Evolutionary conservation across 164 flowering plant genomes (phyloP).

Genomic region (Magnolia kwangsiensis): DNA sequence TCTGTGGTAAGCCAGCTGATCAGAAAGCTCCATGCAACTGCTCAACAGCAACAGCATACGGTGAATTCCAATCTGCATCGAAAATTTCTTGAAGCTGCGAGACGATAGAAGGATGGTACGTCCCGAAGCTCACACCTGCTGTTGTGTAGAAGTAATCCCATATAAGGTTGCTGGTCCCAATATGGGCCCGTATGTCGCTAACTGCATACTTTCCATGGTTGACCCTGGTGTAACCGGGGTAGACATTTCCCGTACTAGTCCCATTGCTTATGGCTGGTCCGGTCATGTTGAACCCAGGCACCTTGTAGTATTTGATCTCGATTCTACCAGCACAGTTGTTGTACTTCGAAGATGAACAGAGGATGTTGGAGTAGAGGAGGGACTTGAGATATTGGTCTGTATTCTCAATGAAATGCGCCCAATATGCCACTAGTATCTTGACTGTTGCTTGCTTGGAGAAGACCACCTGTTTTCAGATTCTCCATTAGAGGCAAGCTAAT

Average conservation of each 20-base stretch:
- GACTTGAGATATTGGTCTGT: conserved; percentile 78
- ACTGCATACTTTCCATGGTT: conserved; percentile 95
- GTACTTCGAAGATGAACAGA: conserved; percentile 71
- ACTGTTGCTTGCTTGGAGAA: conserved; percentile 86
- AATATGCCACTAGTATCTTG: conserved; percentile 75
- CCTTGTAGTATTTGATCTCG: conserved; percentile 79
- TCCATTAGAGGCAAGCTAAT: not conserved
- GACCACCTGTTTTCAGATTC: conserved; percentile 48
- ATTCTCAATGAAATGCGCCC: conserved; percentile 72
- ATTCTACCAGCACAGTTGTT: conserved; percentile 70
- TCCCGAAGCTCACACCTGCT: conserved; percentile 85
- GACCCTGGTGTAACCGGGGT: conserved; percentile 75
- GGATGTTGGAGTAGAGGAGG: conserved; percentile 72
- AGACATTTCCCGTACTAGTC: conserved; percentile 58
- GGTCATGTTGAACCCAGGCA: conserved; percentile 79
- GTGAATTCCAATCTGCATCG: conserved; percentile 95
- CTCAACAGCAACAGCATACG: conserved; percentile 66
- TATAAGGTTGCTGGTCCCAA: conserved; percentile 88
- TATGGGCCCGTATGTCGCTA: conserved; percentile 77
- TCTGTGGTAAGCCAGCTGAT: not conserved
- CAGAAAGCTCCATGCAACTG: conserved; percentile 20
- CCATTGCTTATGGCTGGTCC: conserved; percentile 63
- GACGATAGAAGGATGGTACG: conserved; percentile 72
- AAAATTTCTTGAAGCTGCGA: conserved; percentile 73
- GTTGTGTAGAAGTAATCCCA: conserved; percentile 96